phyloP scores from a whole-genome alignment of 2,329 filamentous ascomycete genomes.

The Metarhizium brunneum region DNA sequence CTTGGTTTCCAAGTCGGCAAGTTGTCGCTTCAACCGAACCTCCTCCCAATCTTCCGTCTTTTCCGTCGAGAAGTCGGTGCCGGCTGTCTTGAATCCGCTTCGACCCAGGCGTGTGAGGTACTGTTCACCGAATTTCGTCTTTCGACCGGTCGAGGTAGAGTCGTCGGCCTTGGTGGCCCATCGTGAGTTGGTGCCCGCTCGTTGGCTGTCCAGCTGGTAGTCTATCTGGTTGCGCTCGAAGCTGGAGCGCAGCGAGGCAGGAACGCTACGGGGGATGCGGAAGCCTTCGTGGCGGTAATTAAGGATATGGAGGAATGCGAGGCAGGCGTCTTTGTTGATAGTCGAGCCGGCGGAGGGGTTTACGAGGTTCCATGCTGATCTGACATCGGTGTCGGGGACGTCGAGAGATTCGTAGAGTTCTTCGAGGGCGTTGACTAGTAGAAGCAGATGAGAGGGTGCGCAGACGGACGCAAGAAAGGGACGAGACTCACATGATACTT shows the following conservation, averaged over 20 bases:
- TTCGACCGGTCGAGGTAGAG: constrained; percentile 73
- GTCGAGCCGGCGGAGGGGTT: constrained; percentile 76
- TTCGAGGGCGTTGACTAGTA: constrained; percentile 65
- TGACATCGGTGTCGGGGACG: constrained; percentile 67
- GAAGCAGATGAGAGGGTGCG: constrained; percentile 8
- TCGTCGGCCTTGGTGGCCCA: constrained; percentile 77
- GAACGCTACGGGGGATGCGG: constrained; percentile 85
- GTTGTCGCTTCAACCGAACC: constrained; percentile 85
- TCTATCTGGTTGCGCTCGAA: constrained; percentile 97
- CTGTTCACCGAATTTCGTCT: constrained; percentile 95
- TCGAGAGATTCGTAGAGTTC: constrained; percentile 78
- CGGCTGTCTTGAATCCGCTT: constrained; percentile 67
- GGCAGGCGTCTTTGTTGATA: constrained; percentile 89
- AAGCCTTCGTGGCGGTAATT: constrained; percentile 93
- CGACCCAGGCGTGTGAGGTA: constrained; percentile 88
- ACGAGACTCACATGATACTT: constrained; percentile 58
- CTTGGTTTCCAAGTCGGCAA: constrained; percentile 81
- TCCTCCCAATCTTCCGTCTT: constrained; percentile 97
- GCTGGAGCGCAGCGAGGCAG: constrained; percentile 78
- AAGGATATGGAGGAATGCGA: constrained; percentile 93
- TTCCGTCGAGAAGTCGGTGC: constrained; percentile 81
- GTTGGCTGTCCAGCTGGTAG: constrained; percentile 78
- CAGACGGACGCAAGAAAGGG: not conserved
- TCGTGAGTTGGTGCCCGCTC: constrained; percentile 53
- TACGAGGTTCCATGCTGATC: constrained; percentile 93